Conservation (phyloP, 305 asterid genomes). For the Fraxinus paxiana region DNA sequence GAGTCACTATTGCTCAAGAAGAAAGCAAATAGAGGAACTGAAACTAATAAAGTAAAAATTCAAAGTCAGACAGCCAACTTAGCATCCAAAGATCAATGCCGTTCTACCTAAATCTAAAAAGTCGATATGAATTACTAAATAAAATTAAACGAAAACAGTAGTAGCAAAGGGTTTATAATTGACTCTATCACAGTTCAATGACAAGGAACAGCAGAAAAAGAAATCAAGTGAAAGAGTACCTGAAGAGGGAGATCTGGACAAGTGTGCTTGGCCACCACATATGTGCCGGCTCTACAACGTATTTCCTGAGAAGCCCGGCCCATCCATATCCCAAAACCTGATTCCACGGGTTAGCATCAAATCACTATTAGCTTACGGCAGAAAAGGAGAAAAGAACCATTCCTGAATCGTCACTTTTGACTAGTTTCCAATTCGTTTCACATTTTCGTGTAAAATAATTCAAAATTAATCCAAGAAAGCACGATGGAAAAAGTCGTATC, state of each 20-base stretch:
- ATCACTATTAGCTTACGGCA: neutral
- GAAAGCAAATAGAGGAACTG: neutral
- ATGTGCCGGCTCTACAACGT: conserved; percentile 86
- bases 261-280: conserved; percentile 95
- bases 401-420: neutral
- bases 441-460: neutral
- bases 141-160: neutral
- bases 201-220: neutral
- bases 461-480: neutral
- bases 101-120: neutral
- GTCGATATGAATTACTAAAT: neutral
- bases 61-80: neutral
- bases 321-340: conserved; percentile 84
- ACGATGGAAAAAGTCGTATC: neutral
- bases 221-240: conserved; percentile 23
- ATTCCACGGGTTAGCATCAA: neutral
- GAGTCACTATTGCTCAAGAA: neutral
- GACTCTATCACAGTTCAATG: neutral
- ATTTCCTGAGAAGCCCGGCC: conserved; percentile 85
- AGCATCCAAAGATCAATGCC: neutral
- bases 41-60: neutral
- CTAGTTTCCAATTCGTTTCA: neutral
- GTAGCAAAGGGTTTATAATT: neutral
- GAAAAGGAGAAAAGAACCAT: neutral
- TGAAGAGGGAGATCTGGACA: conserved; percentile 74